Evolutionary conservation across 2,329 filamentous ascomycete species (phyloP).

Genomic region (Xylaria sp.): DNA sequence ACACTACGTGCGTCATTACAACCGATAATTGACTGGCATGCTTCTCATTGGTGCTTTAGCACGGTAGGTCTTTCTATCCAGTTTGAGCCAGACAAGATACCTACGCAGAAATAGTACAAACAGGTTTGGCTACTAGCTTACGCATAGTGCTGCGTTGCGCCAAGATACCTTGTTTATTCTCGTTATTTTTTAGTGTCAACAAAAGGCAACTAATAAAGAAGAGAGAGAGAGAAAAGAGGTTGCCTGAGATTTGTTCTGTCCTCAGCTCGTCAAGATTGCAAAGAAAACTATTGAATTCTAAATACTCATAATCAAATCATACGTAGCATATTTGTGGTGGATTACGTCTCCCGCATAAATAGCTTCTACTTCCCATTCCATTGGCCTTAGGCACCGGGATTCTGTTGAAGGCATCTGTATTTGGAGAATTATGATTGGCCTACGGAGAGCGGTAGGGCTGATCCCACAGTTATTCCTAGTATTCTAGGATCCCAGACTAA

Average conservation of each 20-base stretch:
- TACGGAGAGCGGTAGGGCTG: conserved; percentile 27
- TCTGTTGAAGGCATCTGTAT: conserved; percentile 31
- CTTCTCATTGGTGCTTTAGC: not conserved
- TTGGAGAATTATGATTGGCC: conserved; percentile 20
- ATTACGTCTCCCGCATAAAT: conserved; percentile 29
- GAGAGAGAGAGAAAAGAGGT: not conserved
- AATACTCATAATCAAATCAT: conserved; percentile 9
- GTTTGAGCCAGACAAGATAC: not conserved
- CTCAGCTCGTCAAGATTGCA: not conserved
- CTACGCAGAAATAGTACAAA: not conserved
- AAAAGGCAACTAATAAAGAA: not conserved
- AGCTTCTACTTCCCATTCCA: conserved; percentile 4
- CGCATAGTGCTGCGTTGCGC: not conserved
- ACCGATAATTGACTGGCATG: not conserved
- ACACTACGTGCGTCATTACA: not conserved
- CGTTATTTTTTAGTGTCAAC: not conserved
- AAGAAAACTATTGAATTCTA: not conserved
- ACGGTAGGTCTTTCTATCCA: not conserved
- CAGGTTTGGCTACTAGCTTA: not conserved
- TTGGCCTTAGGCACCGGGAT: conserved; percentile 44
- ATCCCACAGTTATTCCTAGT: not conserved
- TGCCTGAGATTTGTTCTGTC: not conserved
- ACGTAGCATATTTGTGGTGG: conserved; percentile 28
- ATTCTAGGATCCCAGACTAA: not conserved
- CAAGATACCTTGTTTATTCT: not conserved